Base-by-base conservation (phyloP, 1,139 yeast species). In the Nadsonia starkeyi-henricii region DNA sequence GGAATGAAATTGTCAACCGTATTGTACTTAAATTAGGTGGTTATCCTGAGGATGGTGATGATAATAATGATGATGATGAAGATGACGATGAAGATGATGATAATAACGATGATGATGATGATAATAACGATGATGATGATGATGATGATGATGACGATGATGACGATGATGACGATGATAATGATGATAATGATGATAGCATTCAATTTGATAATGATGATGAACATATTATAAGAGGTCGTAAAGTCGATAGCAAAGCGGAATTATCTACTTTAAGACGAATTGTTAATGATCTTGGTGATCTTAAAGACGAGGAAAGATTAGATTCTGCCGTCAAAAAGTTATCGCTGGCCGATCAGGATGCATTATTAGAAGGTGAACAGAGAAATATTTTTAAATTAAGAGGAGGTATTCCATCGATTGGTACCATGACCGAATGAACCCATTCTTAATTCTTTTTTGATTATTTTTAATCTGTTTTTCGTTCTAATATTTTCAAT, bases 1-100 rank as follows among this genome's bases (percentile, higher is more conserved):
- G 96, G 76, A 85, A 85, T 65, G 96, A 88, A 64, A 82, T 89
- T 57, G 95, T 86, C 28, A 91, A 86, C 59, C 79, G 77, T 60
- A 77, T 85, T 52, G 95, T 85, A 2, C 70, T 81, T 63, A 84
- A 85, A 60, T 66, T 86, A 48, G 96, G 96, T 43, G 95, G 95
- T 0, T 85, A 85, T 63, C 95, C 95, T 1, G 85, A 85, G n/a
- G 88, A 78, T 12, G 89, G 80, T 1, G 88, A 82, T 33, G 88
- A 81, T 1, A 86, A 79, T 1, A 86, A 79, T 3, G 85, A 80
- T 1, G 79, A 76, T 2, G 75, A 68, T 1, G 73, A 73, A 3
- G 73, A 70, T 2, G 72, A 68, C 2, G 72, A 75, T 8, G 75
- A 71, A 1, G 74, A 64, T 2, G 71, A 64, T 17, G 64, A 62